Percentiles rank a stretch among this genome's conserved stretches.
Conservation (phyloP, 2,329 filamentous ascomycete genomes). For the Epichloe coenophiala region DNA sequence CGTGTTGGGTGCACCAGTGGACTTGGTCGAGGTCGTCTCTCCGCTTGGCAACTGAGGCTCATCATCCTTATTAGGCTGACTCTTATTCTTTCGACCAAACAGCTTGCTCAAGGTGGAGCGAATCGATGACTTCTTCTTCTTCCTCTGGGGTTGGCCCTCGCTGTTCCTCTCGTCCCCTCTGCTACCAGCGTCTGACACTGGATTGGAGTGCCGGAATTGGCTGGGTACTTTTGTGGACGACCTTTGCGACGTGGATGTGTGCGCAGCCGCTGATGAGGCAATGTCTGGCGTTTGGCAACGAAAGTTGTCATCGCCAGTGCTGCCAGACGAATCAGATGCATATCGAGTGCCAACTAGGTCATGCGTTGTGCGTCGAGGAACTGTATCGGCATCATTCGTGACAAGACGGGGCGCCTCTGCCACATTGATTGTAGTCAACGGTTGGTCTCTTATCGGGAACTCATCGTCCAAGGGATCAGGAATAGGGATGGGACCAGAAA, state of each 20-base stretch:
- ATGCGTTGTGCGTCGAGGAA: neutral
- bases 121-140: constrained; percentile 48
- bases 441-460: constrained; percentile 35
- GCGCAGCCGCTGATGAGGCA: neutral
- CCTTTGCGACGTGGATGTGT: neutral
- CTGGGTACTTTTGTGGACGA: neutral
- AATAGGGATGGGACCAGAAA: constrained; percentile 49
- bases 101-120: constrained; percentile 41
- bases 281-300: neutral
- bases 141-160: constrained; percentile 29
- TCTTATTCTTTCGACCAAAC: constrained; percentile 45
- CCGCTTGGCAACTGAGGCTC: neutral
- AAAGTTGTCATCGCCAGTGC: neutral
- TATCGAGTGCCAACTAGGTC: neutral
- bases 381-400: neutral
- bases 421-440: constrained; percentile 19
- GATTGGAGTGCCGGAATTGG: constrained; percentile 5
- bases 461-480: constrained; percentile 35
- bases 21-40: neutral
- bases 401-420: neutral
- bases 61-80: constrained; percentile 9
- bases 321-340: neutral
- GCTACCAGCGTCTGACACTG: constrained; percentile 6
- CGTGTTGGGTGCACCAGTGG: neutral
- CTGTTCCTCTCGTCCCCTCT: constrained; percentile 7